These are phyloP conservation scores for Hirschfeldia incana DNA, from an alignment of 345 rosid genomes.

Conservation along the genomic window DNA sequence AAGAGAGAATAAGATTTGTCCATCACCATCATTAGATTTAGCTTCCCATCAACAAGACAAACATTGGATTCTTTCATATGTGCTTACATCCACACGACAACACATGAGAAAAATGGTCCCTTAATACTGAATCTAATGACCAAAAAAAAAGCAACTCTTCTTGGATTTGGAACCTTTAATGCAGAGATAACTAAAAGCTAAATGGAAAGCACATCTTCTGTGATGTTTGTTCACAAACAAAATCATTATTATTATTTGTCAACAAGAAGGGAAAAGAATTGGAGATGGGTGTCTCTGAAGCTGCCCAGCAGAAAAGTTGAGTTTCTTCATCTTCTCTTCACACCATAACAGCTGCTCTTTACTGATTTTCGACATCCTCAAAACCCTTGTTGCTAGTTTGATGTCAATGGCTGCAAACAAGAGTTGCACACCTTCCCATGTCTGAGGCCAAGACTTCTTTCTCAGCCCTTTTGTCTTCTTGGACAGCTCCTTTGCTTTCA, in stretches of 20 bases:
- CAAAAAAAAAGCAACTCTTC: conserved; percentile 4
- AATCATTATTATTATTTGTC: conserved; percentile 20
- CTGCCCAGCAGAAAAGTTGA: conserved; percentile 58
- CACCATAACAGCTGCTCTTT: conserved; percentile 92
- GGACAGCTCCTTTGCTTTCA: neutral
- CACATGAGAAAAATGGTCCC: conserved; percentile 21
- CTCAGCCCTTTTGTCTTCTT: neutral
- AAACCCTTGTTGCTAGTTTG: conserved; percentile 65
- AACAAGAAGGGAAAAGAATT: conserved; percentile 82
- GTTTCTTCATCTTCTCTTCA: conserved; percentile 90
- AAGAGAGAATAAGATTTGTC: conserved; percentile 26
- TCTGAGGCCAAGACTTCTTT: conserved; percentile 17
- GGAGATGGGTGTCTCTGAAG: conserved; percentile 81
- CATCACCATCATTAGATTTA: conserved; percentile 18
- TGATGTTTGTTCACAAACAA: too few species aligned
- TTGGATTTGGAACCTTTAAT: conserved; percentile 12
- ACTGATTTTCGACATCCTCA: conserved; percentile 66
- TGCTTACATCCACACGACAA: conserved; percentile 29
- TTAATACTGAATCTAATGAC: conserved; percentile 24
- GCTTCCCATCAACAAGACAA: conserved; percentile 34
- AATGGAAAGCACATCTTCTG: neutral
- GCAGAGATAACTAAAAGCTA: neutral
- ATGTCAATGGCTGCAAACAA: conserved; percentile 69
- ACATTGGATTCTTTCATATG: conserved; percentile 39
- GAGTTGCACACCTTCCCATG: conserved; percentile 59